Percentiles rank a stretch among this genome's conserved stretches.
Evolutionary conservation across 2,329 filamentous ascomycete species (phyloP).

Genomic region (Claviceps digitariae): DNA sequence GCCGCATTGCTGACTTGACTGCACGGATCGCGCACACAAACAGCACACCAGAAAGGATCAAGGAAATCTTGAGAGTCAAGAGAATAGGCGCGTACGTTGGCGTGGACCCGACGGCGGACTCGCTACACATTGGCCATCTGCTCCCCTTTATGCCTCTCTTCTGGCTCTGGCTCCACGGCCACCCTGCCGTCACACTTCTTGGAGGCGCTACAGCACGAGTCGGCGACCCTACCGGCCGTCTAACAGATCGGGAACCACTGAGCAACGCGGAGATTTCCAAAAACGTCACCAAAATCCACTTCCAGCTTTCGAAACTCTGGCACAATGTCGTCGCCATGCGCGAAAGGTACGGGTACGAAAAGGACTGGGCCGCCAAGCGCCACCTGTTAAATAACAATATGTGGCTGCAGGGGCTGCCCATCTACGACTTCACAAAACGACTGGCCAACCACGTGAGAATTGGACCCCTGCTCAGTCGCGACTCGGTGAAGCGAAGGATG

Average conservation of each 20-base stretch:
- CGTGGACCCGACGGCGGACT: conserved; percentile 68
- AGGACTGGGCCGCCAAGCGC: conserved; percentile 51
- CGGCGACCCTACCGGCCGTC: conserved; percentile 63
- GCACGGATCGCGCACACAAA: background rate
- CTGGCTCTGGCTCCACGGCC: conserved; percentile 70
- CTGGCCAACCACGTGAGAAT: conserved; percentile 64
- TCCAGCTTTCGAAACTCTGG: conserved; percentile 62
- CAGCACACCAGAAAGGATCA: conserved; percentile 38
- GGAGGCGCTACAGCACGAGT: conserved; percentile 66
- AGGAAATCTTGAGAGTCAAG: conserved; percentile 48
- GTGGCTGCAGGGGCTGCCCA: conserved; percentile 62
- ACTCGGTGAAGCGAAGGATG: conserved; percentile 81
- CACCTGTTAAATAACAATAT: conserved; percentile 66
- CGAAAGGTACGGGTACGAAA: conserved; percentile 48
- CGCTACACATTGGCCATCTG: conserved; percentile 68
- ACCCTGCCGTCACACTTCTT: conserved; percentile 51
- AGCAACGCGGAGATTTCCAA: conserved; percentile 37
- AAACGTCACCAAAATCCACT: conserved; percentile 56
- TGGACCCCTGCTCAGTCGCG: conserved; percentile 75
- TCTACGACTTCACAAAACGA: conserved; percentile 62
- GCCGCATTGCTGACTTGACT: conserved; percentile 1
- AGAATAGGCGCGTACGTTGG: conserved; percentile 66
- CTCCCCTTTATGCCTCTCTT: conserved; percentile 72
- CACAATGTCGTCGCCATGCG: conserved; percentile 55
- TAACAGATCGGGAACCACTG: conserved; percentile 45